Conservation (phyloP, 2,329 filamentous ascomycete genomes). For the Curvularia spicifera region DNA sequence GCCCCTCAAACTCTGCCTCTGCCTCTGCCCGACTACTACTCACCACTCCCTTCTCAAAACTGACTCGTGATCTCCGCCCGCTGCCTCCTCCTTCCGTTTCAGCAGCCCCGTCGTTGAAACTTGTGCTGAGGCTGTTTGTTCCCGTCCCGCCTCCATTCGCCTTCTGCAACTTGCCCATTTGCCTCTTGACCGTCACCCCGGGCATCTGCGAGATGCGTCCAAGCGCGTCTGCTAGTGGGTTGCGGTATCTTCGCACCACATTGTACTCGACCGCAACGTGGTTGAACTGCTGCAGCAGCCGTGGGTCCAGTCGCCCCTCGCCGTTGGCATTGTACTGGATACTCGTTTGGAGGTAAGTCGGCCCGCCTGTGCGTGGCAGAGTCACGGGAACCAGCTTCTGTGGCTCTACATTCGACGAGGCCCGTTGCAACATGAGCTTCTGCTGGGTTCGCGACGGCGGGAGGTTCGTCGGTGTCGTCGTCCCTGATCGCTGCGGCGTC, state of each 20-base stretch:
- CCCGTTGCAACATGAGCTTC: slow-evolving; percentile 76
- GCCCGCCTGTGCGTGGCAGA: slow-evolving; percentile 46
- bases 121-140: slow-evolving; percentile 40
- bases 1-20: slow-evolving; percentile 31
- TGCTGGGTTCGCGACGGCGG: slow-evolving; percentile 71
- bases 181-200: slow-evolving; percentile 46
- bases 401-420: slow-evolving; percentile 73
- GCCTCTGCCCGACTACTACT: slow-evolving; percentile 22
- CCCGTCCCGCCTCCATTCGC: slow-evolving; percentile 39
- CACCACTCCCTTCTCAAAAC: slow-evolving; percentile 36
- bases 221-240: slow-evolving; percentile 70
- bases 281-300: slow-evolving; percentile 70
- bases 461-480: slow-evolving; percentile 50
- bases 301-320: slow-evolving; percentile 62
- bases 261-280: slow-evolving; percentile 74
- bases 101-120: slow-evolving; percentile 35
- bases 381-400: slow-evolving; percentile 55
- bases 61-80: slow-evolving; percentile 37
- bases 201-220: slow-evolving; percentile 61
- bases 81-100: slow-evolving; percentile 39
- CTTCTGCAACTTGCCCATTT: slow-evolving; percentile 27
- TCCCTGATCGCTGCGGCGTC: slow-evolving; percentile 44
- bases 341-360: slow-evolving; percentile 41
- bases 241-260: slow-evolving; percentile 75
- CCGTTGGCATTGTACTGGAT: slow-evolving; percentile 46